Conservation (phyloP, 1,139 yeast genomes). For the Petasospora rhodanensis region DNA sequence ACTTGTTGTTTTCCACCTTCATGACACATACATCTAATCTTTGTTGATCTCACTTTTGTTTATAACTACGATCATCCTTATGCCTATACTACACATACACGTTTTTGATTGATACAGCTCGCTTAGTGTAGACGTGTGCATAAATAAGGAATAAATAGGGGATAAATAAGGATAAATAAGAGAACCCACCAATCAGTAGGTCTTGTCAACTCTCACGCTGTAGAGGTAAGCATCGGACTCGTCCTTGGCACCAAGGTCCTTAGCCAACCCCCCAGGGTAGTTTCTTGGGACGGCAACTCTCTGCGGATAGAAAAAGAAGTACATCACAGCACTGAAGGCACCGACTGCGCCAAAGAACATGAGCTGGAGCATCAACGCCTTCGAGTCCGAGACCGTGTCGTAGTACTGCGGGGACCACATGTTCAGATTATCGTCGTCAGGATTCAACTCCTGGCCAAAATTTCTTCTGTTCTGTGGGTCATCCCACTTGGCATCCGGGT, state of each 20-base stretch:
- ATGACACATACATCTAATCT: too few species aligned
- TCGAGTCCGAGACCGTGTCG: slow-evolving; percentile 53
- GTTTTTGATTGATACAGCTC: too few species aligned
- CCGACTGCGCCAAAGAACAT: slow-evolving; percentile 54
- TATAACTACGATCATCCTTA: too few species aligned
- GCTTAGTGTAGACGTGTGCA: too few species aligned
- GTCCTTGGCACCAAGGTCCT: slow-evolving; percentile 45
- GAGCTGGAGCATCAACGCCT: slow-evolving; percentile 50
- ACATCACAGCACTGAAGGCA: slow-evolving; percentile 50
- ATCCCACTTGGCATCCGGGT: slow-evolving; percentile 71
- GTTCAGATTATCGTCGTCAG: slow-evolving; percentile 69
- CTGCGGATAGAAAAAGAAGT: slow-evolving; percentile 63
- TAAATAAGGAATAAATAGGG: slow-evolving; percentile 5
- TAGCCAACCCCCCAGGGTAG: slow-evolving; percentile 75
- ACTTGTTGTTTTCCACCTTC: slow-evolving; percentile 1
- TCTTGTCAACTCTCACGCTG: slow-evolving; percentile 20
- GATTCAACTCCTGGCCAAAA: slow-evolving; percentile 65
- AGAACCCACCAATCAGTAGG: slow-evolving; percentile 9
- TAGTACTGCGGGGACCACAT: slow-evolving; percentile 86
- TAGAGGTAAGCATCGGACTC: slow-evolving; percentile 25
- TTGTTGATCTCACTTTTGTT: neutral
- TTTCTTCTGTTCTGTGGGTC: slow-evolving; percentile 83
- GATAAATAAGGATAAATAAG: slow-evolving; percentile 1
- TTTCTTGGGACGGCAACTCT: slow-evolving; percentile 75
- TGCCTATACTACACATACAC: too few species aligned